Evolutionary conservation across 345 rosid genomes (phyloP).

Genomic region (Microthlaspi erraticum): DNA sequence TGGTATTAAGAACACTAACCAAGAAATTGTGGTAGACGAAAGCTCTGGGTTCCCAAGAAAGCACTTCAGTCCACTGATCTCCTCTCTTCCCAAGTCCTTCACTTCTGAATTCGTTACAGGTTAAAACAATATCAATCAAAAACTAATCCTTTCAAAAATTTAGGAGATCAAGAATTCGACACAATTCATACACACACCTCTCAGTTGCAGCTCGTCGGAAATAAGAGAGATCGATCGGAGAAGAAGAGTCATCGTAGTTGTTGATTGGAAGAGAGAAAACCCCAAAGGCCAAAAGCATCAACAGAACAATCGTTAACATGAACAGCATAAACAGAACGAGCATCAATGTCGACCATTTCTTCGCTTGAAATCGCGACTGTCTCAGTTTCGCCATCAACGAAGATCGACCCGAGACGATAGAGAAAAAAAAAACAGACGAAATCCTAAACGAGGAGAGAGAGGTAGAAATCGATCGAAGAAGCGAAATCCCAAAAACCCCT

Average conservation of each 20-base stretch:
- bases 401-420: background rate
- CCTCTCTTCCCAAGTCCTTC: constrained; percentile 65
- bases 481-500: constrained; percentile 40
- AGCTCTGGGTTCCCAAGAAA: constrained; percentile 95
- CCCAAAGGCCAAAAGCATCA: constrained; percentile 75
- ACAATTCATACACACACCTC: constrained; percentile 59
- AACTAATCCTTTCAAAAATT: background rate
- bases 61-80: constrained; percentile 86
- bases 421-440: background rate
- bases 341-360: constrained; percentile 65
- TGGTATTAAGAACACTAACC: constrained; percentile 52
- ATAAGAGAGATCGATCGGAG: constrained; percentile 56
- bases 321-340: constrained; percentile 64
- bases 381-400: constrained; percentile 64
- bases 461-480: constrained; percentile 4
- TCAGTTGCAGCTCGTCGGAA: constrained; percentile 60
- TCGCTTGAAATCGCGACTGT: constrained; percentile 64
- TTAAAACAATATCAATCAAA: background rate
- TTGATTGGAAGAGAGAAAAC: constrained; percentile 67
- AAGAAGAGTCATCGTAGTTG: constrained; percentile 54
- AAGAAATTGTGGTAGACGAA: constrained; percentile 80
- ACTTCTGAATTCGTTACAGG: constrained; percentile 42
- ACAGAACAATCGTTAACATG: constrained; percentile 65
- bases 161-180: constrained; percentile 8
- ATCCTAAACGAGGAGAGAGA: background rate